Evolutionary conservation across 768 basidiomycete genomes (phyloP).

Genomic region (Tephrocybe sp.): DNA sequence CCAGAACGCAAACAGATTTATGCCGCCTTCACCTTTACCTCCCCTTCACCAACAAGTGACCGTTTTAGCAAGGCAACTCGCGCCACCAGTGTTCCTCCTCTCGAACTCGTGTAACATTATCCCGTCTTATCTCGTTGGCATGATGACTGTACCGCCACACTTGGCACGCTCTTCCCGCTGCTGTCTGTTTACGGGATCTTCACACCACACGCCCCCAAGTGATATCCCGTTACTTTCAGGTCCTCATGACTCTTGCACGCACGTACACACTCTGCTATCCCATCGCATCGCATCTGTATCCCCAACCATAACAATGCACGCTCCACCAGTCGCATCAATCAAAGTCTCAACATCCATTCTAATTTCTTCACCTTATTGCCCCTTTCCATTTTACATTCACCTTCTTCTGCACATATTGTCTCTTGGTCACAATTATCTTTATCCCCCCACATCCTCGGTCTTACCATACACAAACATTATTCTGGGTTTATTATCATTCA

Average conservation of each 20-base stretch:
- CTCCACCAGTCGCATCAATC: conserved; percentile 11
- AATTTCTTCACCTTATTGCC: neutral
- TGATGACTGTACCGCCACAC: neutral
- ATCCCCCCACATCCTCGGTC: conserved; percentile 6
- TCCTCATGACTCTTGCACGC: conserved; percentile 8
- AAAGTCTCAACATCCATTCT: neutral
- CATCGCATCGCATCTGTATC: conserved; percentile 16
- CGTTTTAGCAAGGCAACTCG: conserved; percentile 47
- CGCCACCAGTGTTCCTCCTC: conserved; percentile 27
- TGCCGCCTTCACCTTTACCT: conserved; percentile 75
- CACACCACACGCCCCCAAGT: neutral
- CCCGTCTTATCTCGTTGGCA: neutral
- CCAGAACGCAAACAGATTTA: conserved; percentile 74
- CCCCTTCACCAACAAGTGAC: conserved; percentile 61
- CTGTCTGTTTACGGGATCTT: neutral
- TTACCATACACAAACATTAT: conserved; percentile 1
- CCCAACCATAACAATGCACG: conserved; percentile 14
- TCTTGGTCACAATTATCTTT: conserved; percentile 9
- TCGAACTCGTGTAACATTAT: conserved; percentile 21
- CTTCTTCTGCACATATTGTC: conserved; percentile 10
- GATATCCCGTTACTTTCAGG: conserved; percentile 6
- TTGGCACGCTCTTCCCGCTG: neutral
- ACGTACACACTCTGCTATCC: conserved; percentile 11
- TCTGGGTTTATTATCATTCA: conserved; percentile 9
- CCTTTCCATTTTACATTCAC: neutral